Conservation (phyloP, 257 asterid species). For the Solanum neorickii region DNA sequence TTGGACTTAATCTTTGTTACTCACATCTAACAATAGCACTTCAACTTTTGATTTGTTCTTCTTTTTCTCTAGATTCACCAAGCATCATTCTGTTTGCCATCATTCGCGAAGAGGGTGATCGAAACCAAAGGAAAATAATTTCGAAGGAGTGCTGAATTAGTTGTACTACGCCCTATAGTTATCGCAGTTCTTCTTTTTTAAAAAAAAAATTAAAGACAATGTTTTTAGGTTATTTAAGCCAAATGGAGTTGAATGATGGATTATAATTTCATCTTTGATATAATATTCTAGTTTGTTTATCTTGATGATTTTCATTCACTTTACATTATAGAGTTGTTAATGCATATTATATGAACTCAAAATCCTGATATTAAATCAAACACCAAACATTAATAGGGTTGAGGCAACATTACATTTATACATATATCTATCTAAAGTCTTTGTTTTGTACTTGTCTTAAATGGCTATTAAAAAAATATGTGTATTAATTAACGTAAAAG, state of each 20-base stretch:
- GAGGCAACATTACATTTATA: too few species aligned
- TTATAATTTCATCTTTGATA: background rate
- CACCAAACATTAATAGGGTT: background rate
- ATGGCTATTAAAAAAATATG: background rate
- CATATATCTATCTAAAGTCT: background rate
- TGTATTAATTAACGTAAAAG: background rate
- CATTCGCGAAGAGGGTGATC: constrained; percentile 81
- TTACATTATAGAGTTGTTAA: background rate
- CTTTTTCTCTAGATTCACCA: constrained; percentile 50
- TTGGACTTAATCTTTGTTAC: background rate
- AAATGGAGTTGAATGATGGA: background rate
- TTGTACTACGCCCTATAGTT: background rate
- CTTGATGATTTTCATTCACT: background rate
- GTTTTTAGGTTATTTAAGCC: background rate
- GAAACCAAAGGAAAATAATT: constrained; percentile 44
- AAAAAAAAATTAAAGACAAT: background rate
- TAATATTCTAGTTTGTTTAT: background rate
- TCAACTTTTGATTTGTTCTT: background rate
- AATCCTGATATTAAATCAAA: background rate
- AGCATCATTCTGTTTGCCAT: constrained; percentile 92
- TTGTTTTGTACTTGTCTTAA: background rate
- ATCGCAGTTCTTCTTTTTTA: background rate
- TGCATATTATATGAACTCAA: background rate
- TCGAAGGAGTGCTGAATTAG: background rate
- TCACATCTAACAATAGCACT: background rate